Base-by-base conservation (phyloP, 116 monocot species). In the Zostera marina region DNA sequence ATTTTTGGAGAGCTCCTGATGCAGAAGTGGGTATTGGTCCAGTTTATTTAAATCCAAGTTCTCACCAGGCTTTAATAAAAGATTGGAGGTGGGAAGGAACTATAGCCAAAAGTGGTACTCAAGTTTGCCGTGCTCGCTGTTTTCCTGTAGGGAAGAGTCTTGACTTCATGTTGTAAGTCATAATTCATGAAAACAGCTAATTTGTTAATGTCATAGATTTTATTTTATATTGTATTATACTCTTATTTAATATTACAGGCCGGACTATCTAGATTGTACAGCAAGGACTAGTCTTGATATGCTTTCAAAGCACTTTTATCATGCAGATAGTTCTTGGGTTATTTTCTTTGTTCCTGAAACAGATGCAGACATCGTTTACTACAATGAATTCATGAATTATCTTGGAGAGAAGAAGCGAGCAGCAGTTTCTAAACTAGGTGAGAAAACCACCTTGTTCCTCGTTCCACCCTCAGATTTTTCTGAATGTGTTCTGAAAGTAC, bases 31-130 rank as follows among this genome's bases (percentile, higher is more conserved):
- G 66, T 63, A 42, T 71, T 58, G 60, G 64, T 47, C 47, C 54
- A 41, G 45, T 73, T 11, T 54, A 48, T 59, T 45, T 44, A 15
- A 70, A 55, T 54, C 46, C 60, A 17, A 77, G 78, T 42, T 52
- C 64, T 66, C 76, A 70, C 47, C 68, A 67, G 53, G 56, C 68
- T 60, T 20, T 45, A 13, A 71, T 68, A 13, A 67, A 89, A 55
- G 82, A 73, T 26, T 96, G 96, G 96, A 96, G 85, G 53, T 96
- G 96, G 96, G 89, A 85, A 63, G 96, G 96, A 20, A 86, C 80
- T 47, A 83, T 96, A 75, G 96, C 96, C 8, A 96, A 86, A 52
- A 83, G 96, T 53, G 90, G 90, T 44, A 77, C 82, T 42, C 67
- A 80, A 17, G 74, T 96, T 42, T 96, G 96, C 49, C 85, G 78